Evolutionary conservation across 306 rosid species (phyloP).

Genomic region (Begonia peltatifolia): DNA sequence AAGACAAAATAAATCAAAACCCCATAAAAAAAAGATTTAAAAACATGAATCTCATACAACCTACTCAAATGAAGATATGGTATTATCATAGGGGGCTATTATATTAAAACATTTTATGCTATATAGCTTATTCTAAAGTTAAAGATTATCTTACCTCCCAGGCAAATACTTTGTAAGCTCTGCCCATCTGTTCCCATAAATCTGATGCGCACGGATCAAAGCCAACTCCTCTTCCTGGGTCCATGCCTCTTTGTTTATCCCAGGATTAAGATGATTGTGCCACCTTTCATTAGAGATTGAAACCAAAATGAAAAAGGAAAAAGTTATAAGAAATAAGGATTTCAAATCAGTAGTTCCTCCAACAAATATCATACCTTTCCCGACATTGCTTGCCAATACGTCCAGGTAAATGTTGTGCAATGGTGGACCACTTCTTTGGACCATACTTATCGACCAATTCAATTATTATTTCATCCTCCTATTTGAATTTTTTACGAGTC

Average conservation of each 20-base stretch:
- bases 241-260: conserved; percentile 99
- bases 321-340: neutral
- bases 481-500: conserved; percentile 10
- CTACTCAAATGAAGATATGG: neutral
- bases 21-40: neutral
- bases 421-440: conserved; percentile 98
- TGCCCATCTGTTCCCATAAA: conserved; percentile 97
- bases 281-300: conserved; percentile 39
- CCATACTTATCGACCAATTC: conserved; percentile 76
- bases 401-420: conserved; percentile 92
- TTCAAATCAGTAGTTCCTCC: conserved; percentile 1
- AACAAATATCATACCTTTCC: conserved; percentile 61
- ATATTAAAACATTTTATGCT: neutral
- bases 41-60: neutral
- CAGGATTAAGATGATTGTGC: conserved; percentile 99
- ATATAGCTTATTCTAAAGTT: neutral
- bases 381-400: conserved; percentile 99
- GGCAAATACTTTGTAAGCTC: conserved; percentile 88
- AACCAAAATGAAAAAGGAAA: neutral
- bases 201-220: conserved; percentile 83
- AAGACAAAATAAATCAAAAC: conserved; percentile 1
- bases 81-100: neutral
- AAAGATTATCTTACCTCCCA: conserved; percentile 52
- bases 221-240: conserved; percentile 97
- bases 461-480: conserved; percentile 86